These are phyloP conservation scores for Alternaria sp. DNA, from an alignment of 2,329 filamentous ascomycete genomes.

Conservation along the genomic window DNA sequence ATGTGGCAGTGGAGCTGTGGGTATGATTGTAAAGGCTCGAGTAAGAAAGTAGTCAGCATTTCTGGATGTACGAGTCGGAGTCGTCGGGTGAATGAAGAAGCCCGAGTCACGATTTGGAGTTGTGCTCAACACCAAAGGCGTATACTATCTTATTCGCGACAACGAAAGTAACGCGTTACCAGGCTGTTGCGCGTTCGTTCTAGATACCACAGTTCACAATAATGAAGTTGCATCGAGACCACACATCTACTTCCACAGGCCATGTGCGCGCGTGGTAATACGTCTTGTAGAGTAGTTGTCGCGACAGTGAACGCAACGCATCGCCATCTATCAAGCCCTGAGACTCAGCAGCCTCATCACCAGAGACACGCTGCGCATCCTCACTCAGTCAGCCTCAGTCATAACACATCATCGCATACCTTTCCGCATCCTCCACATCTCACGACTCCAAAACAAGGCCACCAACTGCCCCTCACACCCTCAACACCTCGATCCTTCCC, in stretches of 20 bases:
- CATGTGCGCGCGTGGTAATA: neutral
- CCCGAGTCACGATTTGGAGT: neutral
- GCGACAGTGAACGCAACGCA: neutral
- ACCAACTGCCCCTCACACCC: neutral
- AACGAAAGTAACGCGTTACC: neutral
- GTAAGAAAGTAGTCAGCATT: constrained; percentile 24
- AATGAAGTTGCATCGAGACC: neutral
- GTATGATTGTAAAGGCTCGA: constrained; percentile 22
- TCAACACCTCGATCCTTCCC: neutral
- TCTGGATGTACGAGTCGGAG: neutral
- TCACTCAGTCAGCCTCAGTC: neutral
- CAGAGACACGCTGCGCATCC: neutral
- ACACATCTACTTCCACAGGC: neutral
- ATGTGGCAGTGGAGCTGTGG: constrained; percentile 17
- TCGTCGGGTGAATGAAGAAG: neutral
- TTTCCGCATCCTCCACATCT: neutral
- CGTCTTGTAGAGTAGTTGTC: neutral
- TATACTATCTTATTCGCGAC: neutral
- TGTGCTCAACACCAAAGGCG: neutral
- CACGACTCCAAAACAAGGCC: neutral
- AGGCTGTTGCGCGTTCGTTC: neutral
- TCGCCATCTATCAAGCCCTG: neutral
- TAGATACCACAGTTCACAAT: neutral
- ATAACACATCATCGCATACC: neutral
- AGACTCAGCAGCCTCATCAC: neutral